Percentiles rank a stretch among this genome's conserved stretches.
Conservation (phyloP, 352 stramenopile genomes). For the Phytopythium litorale region DNA sequence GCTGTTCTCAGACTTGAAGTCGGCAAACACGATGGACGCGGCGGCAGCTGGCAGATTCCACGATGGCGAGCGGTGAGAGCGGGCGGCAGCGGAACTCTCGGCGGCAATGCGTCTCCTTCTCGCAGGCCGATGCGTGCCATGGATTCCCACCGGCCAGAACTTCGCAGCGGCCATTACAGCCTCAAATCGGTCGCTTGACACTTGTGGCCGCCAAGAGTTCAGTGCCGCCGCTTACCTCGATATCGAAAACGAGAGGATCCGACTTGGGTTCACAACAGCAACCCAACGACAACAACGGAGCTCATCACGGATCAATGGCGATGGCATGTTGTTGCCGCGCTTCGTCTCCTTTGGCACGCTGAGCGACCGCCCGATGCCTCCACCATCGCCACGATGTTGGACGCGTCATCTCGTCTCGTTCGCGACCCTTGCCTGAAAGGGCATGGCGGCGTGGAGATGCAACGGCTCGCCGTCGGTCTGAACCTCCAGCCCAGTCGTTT, state of each 20-base stretch:
- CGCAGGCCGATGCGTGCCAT: not conserved
- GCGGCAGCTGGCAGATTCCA: no score
- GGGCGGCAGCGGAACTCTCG: not conserved
- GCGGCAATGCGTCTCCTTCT: not conserved
- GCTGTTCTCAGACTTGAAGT: not conserved
- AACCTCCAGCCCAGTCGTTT: not conserved
- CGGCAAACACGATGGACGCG: not conserved
- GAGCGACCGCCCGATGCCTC: not conserved
- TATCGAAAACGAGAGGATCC: not conserved
- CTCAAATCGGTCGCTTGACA: not conserved
- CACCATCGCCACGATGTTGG: not conserved
- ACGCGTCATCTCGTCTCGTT: no score
- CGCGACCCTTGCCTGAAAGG: not conserved
- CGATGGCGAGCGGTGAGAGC: no score
- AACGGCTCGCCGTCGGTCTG: not conserved
- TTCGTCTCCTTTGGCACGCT: not conserved
- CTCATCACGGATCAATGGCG: no score
- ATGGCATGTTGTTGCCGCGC: no score
- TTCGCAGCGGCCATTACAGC: not conserved
- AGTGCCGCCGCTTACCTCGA: not conserved
- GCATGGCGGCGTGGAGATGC: not conserved
- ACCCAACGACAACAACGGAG: not conserved
- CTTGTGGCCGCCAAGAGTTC: not conserved
- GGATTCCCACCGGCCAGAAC: not conserved
- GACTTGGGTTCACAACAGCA: conserved; percentile 1